These are phyloP conservation scores for Populus euphratica DNA, from an alignment of 345 rosid species.

Conservation along the genomic window DNA sequence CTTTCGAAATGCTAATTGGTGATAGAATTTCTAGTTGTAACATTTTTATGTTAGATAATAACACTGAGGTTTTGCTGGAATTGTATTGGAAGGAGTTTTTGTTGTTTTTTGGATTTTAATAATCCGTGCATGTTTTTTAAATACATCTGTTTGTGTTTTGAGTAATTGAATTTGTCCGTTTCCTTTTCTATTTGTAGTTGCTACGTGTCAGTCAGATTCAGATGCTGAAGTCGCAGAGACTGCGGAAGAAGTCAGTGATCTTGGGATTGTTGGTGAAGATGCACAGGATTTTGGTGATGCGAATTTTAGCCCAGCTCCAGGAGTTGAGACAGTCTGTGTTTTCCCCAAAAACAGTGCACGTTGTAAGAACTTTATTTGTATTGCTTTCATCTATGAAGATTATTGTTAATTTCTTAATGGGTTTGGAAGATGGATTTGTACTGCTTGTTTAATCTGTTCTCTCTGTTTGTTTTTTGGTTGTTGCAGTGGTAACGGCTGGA, in stretches of 20 bases:
- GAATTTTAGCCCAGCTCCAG: conserved; percentile 57
- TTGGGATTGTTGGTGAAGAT: conserved; percentile 67
- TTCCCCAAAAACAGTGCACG: conserved; percentile 78
- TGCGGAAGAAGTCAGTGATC: conserved; percentile 55
- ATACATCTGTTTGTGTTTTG: background rate
- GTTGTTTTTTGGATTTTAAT: background rate
- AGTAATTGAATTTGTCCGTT: background rate
- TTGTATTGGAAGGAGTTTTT: background rate
- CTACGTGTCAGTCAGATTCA: conserved; percentile 61
- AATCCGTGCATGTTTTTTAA: background rate
- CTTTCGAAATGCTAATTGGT: background rate
- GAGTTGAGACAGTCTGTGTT: conserved; percentile 57
- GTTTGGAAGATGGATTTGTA: background rate
- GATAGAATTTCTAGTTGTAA: background rate
- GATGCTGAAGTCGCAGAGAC: conserved; percentile 43
- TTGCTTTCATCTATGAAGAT: background rate
- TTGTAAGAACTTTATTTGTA: conserved; percentile 28
- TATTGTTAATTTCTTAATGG: background rate
- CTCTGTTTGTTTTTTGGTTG: background rate
- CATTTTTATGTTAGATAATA: too few species aligned
- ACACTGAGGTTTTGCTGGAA: background rate
- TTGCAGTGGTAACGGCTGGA: conserved; percentile 74
- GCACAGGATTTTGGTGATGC: conserved; percentile 47
- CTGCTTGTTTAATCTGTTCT: conserved; percentile 4
- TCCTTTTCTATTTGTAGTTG: conserved; percentile 41